These are phyloP conservation scores for Chlorella vulgaris DNA, from an alignment of 139 green algal genomes.

Conservation along the genomic window DNA sequence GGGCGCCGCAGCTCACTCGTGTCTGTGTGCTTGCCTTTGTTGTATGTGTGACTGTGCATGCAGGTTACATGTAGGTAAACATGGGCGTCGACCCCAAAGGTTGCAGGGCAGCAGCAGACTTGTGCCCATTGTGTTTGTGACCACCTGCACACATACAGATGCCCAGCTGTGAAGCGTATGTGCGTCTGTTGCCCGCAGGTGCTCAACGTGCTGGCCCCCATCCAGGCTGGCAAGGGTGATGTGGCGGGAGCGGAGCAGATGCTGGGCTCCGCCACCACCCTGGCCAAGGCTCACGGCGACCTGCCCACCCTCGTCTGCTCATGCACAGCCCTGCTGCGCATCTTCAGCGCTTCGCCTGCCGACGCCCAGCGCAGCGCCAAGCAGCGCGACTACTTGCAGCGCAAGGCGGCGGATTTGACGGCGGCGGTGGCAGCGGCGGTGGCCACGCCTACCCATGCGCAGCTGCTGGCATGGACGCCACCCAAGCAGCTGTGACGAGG, in stretches of 20 bases:
- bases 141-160: no score
- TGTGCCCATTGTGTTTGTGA: no score
- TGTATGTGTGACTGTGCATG: no score
- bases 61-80: no score
- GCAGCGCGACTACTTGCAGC: slow-evolving; percentile 16
- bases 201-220: slow-evolving; percentile 40
- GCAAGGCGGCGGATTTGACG: slow-evolving; percentile 30
- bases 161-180: no score
- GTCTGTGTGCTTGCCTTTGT: no score
- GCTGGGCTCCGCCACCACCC: slow-evolving; percentile 33
- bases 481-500: neutral
- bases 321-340: slow-evolving; percentile 6
- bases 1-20: neutral
- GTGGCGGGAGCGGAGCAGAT: slow-evolving; percentile 35
- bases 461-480: slow-evolving; percentile 14
- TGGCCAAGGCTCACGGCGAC: slow-evolving; percentile 34
- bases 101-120: no score
- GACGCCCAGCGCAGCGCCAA: neutral
- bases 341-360: neutral
- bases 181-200: slow-evolving; percentile 15
- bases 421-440: neutral
- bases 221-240: slow-evolving; percentile 34
- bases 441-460: neutral
- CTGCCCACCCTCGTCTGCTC: slow-evolving; percentile 29
- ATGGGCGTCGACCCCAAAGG: no score